Evolutionary conservation across 257 asterid species (phyloP), one percentile per base, ranked within the genome.

Genomic region (Ballota nigra): DNA sequence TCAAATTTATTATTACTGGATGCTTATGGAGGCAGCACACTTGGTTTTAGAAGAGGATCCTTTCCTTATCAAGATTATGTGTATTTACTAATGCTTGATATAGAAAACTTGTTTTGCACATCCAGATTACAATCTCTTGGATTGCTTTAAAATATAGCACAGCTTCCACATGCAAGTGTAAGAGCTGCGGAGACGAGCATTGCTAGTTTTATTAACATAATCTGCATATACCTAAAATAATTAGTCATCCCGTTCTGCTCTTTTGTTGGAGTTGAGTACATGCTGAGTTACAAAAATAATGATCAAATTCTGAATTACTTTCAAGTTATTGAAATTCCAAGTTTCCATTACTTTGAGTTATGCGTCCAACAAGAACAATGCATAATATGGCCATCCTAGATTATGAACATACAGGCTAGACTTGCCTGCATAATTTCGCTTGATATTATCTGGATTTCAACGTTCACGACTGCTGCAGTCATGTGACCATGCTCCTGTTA

Each of bases 391-490:
- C 56, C 12, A 38, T 33, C n/a, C n/a, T n/a, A n/a, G 40, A n/a
- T 24, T 15, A 33, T 53, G 60, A 29, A 59, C 36, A 19, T 36
- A 4, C 6, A 16, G 18, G 38, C 11, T 9, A n/a, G 68, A 23
- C 18, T 11, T 8, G 63, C 22, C 57, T 2, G 57, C 57, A 6
- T 52, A 53, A 26, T 38, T 56, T 16, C 22, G 15, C 19, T n/a
- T 31, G 55, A 43, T 59, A 31, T 41, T 61, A n/a, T 63, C 47
- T 63, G 56, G 55, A 43, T 63, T 56, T 26, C 68, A 22, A 55
- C 40, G 47, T 49, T 15, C 19, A 10, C 23, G 11, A 12, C 38
- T 24, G 47, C 58, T 66, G 29, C 40, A 65, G 5, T 47, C 51
- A 33, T 59, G 68, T 29, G 28, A 36, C 60, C 9, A 52, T 15